phyloP scores from a whole-genome alignment of 257 asterid species.

The Primulina tabacum region DNA sequence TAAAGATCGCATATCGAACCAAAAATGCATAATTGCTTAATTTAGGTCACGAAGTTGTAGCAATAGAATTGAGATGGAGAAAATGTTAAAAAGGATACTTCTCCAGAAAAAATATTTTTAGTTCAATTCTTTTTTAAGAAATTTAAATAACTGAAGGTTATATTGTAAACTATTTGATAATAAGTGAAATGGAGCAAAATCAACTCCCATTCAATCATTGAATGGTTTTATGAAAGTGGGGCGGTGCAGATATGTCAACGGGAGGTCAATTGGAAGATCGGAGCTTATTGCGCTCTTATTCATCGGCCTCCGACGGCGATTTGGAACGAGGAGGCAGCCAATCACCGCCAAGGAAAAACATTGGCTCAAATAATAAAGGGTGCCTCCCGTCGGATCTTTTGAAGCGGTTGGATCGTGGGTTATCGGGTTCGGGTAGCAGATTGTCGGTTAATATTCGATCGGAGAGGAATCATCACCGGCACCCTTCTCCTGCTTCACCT shows the following conservation, averaged over 20 bases:
- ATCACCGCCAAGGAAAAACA: conserved; percentile 34
- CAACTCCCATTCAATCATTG: not conserved
- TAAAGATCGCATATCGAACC: no score
- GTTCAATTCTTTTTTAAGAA: no score
- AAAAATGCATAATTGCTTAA: no score
- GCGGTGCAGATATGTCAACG: conserved; percentile 39
- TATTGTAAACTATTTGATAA: no score
- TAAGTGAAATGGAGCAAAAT: conserved; percentile 18
- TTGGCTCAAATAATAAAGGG: conserved; percentile 40
- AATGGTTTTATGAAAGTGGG: conserved; percentile 22
- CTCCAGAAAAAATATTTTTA: no score
- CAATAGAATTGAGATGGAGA: no score
- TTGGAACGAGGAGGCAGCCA: conserved; percentile 51
- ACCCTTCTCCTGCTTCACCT: conserved; percentile 37
- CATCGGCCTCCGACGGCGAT: conserved; percentile 61
- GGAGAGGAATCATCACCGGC: conserved; percentile 32
- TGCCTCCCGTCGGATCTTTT: conserved; percentile 51
- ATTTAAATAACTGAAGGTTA: no score
- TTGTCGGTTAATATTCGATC: conserved; percentile 38
- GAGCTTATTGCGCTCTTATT: conserved; percentile 46
- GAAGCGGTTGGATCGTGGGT: conserved; percentile 57
- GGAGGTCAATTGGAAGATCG: conserved; percentile 56
- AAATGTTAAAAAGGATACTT: no score
- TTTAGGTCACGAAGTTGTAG: no score
- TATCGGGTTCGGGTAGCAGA: conserved; percentile 45